A percentile compares a stretch with the other conserved stretches of the same genome.
These are phyloP conservation scores for Yamadazyma atlantica DNA, from an alignment of 1,139 yeast genomes.

Conservation along the genomic window DNA sequence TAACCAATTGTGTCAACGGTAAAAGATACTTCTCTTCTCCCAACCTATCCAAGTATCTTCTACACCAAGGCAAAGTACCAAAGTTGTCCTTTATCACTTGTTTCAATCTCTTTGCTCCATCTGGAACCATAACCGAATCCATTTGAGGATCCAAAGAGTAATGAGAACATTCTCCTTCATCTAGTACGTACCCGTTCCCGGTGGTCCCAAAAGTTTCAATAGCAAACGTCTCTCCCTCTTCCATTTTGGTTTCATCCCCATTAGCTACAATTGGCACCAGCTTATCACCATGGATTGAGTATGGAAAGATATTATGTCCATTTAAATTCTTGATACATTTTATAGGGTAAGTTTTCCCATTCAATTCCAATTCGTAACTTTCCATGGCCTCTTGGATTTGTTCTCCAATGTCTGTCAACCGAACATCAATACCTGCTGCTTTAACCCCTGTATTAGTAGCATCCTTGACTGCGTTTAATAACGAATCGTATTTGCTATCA, in stretches of 20 bases:
- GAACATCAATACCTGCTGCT: slow-evolving; percentile 94
- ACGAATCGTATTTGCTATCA: slow-evolving; percentile 76
- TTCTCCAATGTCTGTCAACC: slow-evolving; percentile 93
- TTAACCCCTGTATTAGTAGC: slow-evolving; percentile 93
- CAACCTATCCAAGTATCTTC: slow-evolving; percentile 85
- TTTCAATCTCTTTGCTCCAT: slow-evolving; percentile 67
- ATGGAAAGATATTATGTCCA: slow-evolving; percentile 90
- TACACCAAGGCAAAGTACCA: slow-evolving; percentile 95
- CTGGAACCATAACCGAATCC: slow-evolving; percentile 46
- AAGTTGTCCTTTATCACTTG: slow-evolving; percentile 72
- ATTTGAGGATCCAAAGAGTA: slow-evolving; percentile 65
- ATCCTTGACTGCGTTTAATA: slow-evolving; percentile 80
- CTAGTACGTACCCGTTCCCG: slow-evolving; percentile 85
- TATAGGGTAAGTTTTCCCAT: slow-evolving; percentile 82
- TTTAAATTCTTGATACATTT: slow-evolving; percentile 88
- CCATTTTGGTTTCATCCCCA: slow-evolving; percentile 95
- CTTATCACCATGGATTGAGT: slow-evolving; percentile 88
- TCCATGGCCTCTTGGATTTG: slow-evolving; percentile 98
- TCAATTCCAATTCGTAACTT: slow-evolving; percentile 85
- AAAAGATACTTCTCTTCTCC: slow-evolving; percentile 91
- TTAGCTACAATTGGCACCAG: slow-evolving; percentile 94
- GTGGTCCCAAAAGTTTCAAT: slow-evolving; percentile 98
- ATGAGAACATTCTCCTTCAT: slow-evolving; percentile 93
- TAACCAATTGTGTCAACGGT: slow-evolving; percentile 85
- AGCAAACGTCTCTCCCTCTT: slow-evolving; percentile 97